Percentiles rank a stretch among this genome's conserved stretches.
Evolutionary conservation across 345 rosid species (phyloP).

Genomic region (Capsella bursapastoris): DNA sequence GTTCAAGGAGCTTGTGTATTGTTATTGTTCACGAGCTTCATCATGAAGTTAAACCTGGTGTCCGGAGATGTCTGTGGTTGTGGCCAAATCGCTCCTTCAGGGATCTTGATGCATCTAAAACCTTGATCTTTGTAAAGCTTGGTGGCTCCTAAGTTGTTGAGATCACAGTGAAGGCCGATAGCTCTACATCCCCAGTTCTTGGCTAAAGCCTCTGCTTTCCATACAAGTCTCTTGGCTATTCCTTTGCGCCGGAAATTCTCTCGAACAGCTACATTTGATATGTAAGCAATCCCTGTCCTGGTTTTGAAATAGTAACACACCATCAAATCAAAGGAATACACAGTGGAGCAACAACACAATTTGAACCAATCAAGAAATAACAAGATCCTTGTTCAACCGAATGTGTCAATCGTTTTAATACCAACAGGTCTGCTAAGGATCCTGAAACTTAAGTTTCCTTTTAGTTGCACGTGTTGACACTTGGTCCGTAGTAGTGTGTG

Average conservation of each 20-base stretch:
- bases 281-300: constrained; percentile 91
- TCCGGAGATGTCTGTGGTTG: constrained; percentile 72
- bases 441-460: not conserved
- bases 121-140: constrained; percentile 81
- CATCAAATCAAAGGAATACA: constrained; percentile 6
- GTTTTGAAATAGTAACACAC: constrained; percentile 7
- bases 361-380: not conserved
- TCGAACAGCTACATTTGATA: constrained; percentile 90
- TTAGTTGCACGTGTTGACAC: constrained; percentile 7
- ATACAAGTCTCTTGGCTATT: constrained; percentile 78
- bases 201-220: constrained; percentile 86
- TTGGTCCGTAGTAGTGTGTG: not conserved
- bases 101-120: constrained; percentile 69
- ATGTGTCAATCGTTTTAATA: not conserved
- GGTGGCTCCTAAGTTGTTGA: constrained; percentile 68
- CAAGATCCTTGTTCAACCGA: not conserved
- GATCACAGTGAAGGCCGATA: constrained; percentile 83
- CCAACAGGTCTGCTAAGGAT: not conserved
- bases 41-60: constrained; percentile 76
- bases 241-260: constrained; percentile 81
- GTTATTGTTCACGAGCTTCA: constrained; percentile 72
- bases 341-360: not conserved
- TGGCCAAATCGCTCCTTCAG: constrained; percentile 89
- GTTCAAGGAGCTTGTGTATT: constrained; percentile 38
- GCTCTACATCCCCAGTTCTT: constrained; percentile 87